Percentiles rank a stretch among this genome's conserved stretches.
phyloP scores from a whole-genome alignment of 2,329 filamentous ascomycete genomes.

The Fusarium agapanthi region DNA sequence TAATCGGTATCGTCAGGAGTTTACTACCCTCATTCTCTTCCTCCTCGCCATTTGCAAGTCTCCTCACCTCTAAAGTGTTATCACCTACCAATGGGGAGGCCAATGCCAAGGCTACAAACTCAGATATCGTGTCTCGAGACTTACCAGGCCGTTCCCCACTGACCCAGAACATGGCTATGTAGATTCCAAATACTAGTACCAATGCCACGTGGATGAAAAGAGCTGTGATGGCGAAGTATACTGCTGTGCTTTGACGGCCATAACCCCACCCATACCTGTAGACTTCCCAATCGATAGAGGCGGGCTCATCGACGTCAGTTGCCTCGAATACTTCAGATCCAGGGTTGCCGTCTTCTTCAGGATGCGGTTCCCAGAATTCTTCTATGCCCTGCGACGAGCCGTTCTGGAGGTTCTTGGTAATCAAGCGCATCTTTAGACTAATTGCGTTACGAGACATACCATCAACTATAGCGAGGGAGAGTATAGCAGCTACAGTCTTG shows the following conservation, averaged over 20 bases:
- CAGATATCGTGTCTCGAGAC: not conserved
- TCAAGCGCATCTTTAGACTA: not conserved
- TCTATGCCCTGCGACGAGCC: not conserved
- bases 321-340: not conserved
- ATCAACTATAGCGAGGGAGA: not conserved
- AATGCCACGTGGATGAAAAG: not conserved
- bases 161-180: not conserved
- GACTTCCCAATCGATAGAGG: not conserved
- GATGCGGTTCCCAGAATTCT: not conserved
- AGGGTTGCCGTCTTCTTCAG: not conserved
- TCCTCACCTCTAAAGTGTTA: not conserved
- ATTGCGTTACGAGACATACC: not conserved
- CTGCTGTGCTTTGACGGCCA: not conserved
- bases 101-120: not conserved
- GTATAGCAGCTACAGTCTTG: not conserved
- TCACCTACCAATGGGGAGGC: not conserved
- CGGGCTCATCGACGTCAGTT: not conserved
- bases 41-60: not conserved
- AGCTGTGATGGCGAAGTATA: not conserved
- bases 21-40: fast-evolving
- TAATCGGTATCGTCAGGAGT: not conserved
- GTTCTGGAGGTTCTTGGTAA: not conserved
- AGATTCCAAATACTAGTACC: not conserved
- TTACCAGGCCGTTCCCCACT: not conserved
- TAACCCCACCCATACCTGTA: not conserved